Base-by-base conservation (phyloP, 169 alveolate genomes). In the Plasmodium coatneyi region DNA sequence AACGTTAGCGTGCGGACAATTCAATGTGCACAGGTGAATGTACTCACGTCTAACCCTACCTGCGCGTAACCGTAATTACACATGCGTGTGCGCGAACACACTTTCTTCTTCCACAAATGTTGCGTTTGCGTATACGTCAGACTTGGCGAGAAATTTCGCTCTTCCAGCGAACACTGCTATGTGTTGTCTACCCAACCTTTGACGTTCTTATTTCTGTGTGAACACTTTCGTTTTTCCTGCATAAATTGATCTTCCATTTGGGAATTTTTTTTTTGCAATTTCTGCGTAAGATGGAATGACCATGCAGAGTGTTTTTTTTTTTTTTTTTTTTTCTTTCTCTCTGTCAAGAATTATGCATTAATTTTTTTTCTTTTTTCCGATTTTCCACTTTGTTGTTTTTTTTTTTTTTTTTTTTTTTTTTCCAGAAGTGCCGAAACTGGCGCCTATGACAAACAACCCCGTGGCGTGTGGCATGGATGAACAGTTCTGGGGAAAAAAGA, bases 111-210 rank as follows among this genome's bases (percentile, higher is more conserved):
- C 22, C 72, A 22, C 41, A 82, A 56, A 30, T 30, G 39, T 34
- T 82, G 30, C 56, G 70, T 71, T 28, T 30, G 52, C n/a, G 19
- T n/a, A 28, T 46, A 71, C 32, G n/a, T 10, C 78, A 43, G 19
- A 83, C 32, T 70, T 14, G 22, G 14, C 16, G 16, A 41, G 19
- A 71, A 83, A 49, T 30, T 72, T 12, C 30, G 9, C 52, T 25
- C 74, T 83, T 83, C 54, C 46, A 43, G 5, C 34, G 78, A 83
- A 84, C 92, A 84, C 82, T 84, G 52, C 52, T 84, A 71, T 60
- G 92, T 52, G 72, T 82, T 46, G 56, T 22, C 79, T 71, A 41
- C 41, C 30, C 54, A 16, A 16, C 43, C 46, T 60, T 12, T 25
- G 16, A 10, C 76, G 41, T 49, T 71, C 52, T 84, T 46, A 84